Percentiles rank a stretch among this genome's conserved stretches.
These are phyloP conservation scores for Schwanniomyces sp. DNA, from an alignment of 805 yeast species.

Conservation along the genomic window DNA sequence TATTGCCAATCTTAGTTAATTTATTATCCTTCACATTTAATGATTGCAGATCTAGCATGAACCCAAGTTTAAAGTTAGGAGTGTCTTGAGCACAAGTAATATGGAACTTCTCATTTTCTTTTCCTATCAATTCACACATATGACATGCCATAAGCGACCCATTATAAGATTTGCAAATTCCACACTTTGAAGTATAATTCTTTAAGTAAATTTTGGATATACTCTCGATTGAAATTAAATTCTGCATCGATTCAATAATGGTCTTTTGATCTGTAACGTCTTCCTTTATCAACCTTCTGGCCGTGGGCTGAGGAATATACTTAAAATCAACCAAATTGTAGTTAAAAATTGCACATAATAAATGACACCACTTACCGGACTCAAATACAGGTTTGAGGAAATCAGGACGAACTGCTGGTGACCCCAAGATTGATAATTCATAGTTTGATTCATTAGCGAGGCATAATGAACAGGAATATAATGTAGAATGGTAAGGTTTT, in stretches of 20 bases:
- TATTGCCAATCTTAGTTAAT: constrained; percentile 20
- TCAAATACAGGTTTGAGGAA: constrained; percentile 66
- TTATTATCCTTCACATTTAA: constrained; percentile 17
- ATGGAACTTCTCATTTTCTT: constrained; percentile 30
- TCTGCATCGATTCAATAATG: constrained; percentile 13
- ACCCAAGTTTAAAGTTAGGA: constrained; percentile 52
- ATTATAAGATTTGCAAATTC: constrained; percentile 43
- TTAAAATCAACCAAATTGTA: constrained; percentile 44
- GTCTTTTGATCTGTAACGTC: constrained; percentile 29
- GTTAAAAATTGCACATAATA: constrained; percentile 64
- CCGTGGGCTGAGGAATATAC: constrained; percentile 32
- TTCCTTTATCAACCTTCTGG: constrained; percentile 5
- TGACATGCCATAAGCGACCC: constrained; percentile 54
- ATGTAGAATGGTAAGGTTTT: constrained; percentile 56
- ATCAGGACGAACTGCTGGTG: constrained; percentile 49
- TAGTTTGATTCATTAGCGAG: constrained; percentile 49
- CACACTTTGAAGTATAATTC: constrained; percentile 39
- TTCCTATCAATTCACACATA: constrained; percentile 30
- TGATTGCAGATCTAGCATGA: constrained; percentile 36
- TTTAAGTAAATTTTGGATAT: constrained; percentile 25
- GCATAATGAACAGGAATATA: constrained; percentile 70
- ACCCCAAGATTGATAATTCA: constrained; percentile 45
- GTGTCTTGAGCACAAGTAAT: constrained; percentile 60
- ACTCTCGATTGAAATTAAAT: constrained; percentile 24
- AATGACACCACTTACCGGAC: constrained; percentile 74